phyloP scores from a whole-genome alignment of 495 filamentous ascomycete genomes.

The Beverwykella pulmonaria region DNA sequence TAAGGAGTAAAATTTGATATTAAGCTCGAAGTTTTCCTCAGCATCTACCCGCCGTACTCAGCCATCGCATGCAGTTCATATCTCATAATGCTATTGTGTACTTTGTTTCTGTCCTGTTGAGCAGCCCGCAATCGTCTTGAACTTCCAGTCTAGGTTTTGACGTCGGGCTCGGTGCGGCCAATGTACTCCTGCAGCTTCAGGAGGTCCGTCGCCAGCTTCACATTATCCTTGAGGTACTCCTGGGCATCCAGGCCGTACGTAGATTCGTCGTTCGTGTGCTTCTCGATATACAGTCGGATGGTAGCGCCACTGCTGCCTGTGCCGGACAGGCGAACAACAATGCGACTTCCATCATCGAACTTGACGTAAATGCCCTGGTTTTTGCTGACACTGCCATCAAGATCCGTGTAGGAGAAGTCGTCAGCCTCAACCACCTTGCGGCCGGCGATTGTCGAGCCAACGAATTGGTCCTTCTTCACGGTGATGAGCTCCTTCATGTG shows the following conservation, averaged over 20 bases:
- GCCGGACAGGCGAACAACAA: slow-evolving; percentile 90
- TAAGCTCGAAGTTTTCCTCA: neutral
- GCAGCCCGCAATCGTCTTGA: neutral
- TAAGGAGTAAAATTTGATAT: slow-evolving; percentile 4
- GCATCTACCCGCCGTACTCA: neutral
- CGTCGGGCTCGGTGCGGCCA: slow-evolving; percentile 88
- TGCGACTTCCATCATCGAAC: slow-evolving; percentile 92
- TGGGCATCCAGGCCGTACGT: slow-evolving; percentile 80
- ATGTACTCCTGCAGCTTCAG: slow-evolving; percentile 89
- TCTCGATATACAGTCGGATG: slow-evolving; percentile 95
- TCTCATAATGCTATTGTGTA: slow-evolving; percentile 8
- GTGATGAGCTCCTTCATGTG: slow-evolving; percentile 68
- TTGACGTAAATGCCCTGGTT: slow-evolving; percentile 95
- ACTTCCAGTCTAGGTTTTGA: slow-evolving; percentile 71
- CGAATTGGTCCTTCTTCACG: slow-evolving; percentile 72
- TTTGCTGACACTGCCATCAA: slow-evolving; percentile 90
- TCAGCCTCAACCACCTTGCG: slow-evolving; percentile 86
- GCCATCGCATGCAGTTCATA: neutral
- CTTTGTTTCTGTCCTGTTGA: neutral
- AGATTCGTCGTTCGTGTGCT: slow-evolving; percentile 74
- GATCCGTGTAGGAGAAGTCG: slow-evolving; percentile 95
- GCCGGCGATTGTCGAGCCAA: slow-evolving; percentile 77
- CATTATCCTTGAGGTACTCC: slow-evolving; percentile 89
- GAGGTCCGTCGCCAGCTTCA: slow-evolving; percentile 77
- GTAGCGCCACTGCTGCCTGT: slow-evolving; percentile 94